A percentile compares a stretch with the other conserved stretches of the same genome.
Evolutionary conservation across 805 yeast species (phyloP).

Genomic region (Metschnikowia noctiluminum): DNA sequence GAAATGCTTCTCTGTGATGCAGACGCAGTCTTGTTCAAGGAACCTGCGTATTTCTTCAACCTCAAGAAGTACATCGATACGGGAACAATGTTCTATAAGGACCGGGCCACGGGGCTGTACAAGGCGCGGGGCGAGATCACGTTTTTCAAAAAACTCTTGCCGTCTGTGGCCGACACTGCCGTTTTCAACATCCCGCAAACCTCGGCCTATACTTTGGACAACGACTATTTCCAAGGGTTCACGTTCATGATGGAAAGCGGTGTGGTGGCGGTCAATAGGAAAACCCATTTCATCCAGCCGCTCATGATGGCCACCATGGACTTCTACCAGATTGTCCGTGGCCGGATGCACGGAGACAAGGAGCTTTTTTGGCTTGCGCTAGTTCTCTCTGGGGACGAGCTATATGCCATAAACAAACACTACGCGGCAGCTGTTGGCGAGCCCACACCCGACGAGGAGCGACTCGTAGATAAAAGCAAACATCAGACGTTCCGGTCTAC

Average conservation of each 20-base stretch:
- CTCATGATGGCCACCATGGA: constrained; percentile 30
- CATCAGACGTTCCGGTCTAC: constrained; percentile 27
- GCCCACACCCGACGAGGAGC: constrained; percentile 27
- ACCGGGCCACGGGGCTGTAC: constrained; percentile 22
- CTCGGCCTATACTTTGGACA: constrained; percentile 29
- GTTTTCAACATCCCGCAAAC: constrained; percentile 32
- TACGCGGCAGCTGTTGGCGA: constrained; percentile 33
- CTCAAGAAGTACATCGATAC: constrained; percentile 30
- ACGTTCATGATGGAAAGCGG: constrained; percentile 41
- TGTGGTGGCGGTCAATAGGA: constrained; percentile 28
- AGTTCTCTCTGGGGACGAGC: constrained; percentile 25
- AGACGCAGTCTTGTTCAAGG: constrained; percentile 43
- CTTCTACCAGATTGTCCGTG: constrained; percentile 7
- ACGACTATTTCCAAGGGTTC: constrained; percentile 30
- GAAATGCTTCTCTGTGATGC: constrained; percentile 47
- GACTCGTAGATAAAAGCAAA: constrained; percentile 15
- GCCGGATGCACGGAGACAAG: constrained; percentile 32
- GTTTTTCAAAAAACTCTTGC: constrained; percentile 46
- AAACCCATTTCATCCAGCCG: constrained; percentile 29
- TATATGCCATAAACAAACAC: constrained; percentile 28
- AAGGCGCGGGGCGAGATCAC: constrained; percentile 32
- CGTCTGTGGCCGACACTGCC: constrained; percentile 26
- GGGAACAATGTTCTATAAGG: constrained; percentile 24
- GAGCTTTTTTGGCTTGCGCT: constrained; percentile 35
- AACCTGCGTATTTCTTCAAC: constrained; percentile 27